Conservation (phyloP, 345 rosid genomes). For the Populus tremula region DNA sequence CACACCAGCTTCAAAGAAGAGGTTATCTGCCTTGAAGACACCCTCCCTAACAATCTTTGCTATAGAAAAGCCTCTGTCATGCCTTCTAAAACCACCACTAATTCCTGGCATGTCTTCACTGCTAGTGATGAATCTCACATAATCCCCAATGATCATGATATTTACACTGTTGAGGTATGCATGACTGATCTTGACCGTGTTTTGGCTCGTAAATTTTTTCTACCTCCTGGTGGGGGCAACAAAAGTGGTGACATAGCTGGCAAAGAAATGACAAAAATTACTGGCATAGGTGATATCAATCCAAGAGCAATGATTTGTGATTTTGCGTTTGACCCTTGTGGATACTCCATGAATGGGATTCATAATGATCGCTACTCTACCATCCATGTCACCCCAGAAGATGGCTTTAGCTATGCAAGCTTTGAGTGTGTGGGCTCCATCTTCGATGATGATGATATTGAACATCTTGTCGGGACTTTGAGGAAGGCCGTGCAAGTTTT, state of each 20-base stretch:
- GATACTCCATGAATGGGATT: slow-evolving; percentile 96
- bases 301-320: slow-evolving; percentile 72
- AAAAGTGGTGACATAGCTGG: slow-evolving; percentile 57
- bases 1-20: slow-evolving; percentile 83
- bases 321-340: slow-evolving; percentile 94
- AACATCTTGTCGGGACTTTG: slow-evolving; percentile 47
- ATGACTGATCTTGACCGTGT: slow-evolving; percentile 90
- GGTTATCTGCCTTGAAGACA: slow-evolving; percentile 56
- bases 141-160: slow-evolving; percentile 7
- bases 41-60: slow-evolving; percentile 53
- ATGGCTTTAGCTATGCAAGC: slow-evolving; percentile 92
- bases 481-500: slow-evolving; percentile 68
- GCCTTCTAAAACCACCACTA: slow-evolving; percentile 59
- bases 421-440: slow-evolving; percentile 76
- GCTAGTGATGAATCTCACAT: slow-evolving; percentile 43
- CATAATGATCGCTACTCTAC: slow-evolving; percentile 91
- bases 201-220: slow-evolving; percentile 58
- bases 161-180: slow-evolving; percentile 76
- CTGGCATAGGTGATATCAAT: slow-evolving; percentile 63
- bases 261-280: slow-evolving; percentile 72
- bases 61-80: slow-evolving; percentile 70
- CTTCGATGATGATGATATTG: slow-evolving; percentile 39
- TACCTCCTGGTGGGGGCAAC: slow-evolving; percentile 33
- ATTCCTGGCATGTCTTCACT: slow-evolving; percentile 88
- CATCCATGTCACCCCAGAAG: slow-evolving; percentile 96